Evolutionary conservation across 2,329 filamentous ascomycete genomes (phyloP), one percentile per base, ranked within the genome.

Genomic region (Arthrobotrys sphaeroides): DNA sequence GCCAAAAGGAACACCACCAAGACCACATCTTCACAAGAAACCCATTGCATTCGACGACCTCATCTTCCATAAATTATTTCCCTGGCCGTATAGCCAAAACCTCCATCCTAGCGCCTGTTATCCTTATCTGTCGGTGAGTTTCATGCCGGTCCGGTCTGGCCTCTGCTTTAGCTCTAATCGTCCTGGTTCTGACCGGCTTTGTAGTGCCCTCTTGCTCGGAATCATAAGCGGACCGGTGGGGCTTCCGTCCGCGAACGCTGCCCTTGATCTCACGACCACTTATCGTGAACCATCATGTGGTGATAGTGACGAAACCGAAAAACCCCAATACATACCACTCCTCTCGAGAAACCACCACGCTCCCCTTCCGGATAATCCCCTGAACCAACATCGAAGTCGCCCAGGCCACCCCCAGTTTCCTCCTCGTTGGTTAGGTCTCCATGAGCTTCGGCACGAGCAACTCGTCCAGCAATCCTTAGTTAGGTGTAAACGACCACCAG

Each of bases 231-330:
- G 70, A 45, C 55, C 66, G 33, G 66, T 70, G 62, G 70, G 70
- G 70, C 62, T 57, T 69, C 69, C 69, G 69, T 67, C 69, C 69
- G 69, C 69, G 61, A 73, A 73, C 69, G 69, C 70, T 74, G 64
- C 62, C 70, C 49, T 40, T 53, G 70, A 55, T 68, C 70, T 68
- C 70, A 74, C 70, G 70, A 74, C 61, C 70, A 60, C 69, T 67
- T 55, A 64, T 68, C 53, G 42, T 62, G 55, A 40, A 43, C 26
- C 55, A 57, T 42, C 55, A 74, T 53, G 62, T 31, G 60, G 70
- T 74, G 61, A 66, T 67, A 53, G 62, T 67, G 70, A 68, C 49
- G 18, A 47, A 64, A 59, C 42, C 28, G 33, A 53, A 51, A 33
- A 66, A 6, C n/a, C 24, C 43, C 49, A 40, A 59, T 57, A 31